phyloP scores from a whole-genome alignment of 306 rosid genomes.

The Abrus precatorius region DNA sequence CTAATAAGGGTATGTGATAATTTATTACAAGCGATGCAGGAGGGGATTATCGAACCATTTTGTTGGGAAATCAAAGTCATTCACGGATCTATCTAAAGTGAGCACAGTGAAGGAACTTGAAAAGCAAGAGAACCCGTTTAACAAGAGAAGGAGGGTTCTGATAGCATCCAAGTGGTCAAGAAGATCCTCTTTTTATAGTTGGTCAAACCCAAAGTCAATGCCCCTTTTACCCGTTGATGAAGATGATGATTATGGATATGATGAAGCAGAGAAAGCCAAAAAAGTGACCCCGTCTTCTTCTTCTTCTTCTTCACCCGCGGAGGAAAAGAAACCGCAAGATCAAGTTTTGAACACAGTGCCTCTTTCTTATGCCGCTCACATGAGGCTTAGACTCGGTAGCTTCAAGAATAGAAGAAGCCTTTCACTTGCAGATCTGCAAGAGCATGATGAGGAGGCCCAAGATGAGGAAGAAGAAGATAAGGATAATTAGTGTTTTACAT shows the following conservation, averaged over 20 bases:
- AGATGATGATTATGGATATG: constrained; percentile 39
- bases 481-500: background rate
- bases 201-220: constrained; percentile 82
- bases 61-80: constrained; percentile 84
- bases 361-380: constrained; percentile 40
- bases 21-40: constrained; percentile 52
- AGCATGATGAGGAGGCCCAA: constrained; percentile 52
- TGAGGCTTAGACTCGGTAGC: constrained; percentile 56
- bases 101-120: constrained; percentile 63
- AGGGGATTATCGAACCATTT: constrained; percentile 81
- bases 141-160: constrained; percentile 71
- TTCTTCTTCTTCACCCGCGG: constrained; percentile 39
- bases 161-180: constrained; percentile 70
- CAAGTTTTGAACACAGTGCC: constrained; percentile 34
- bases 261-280: constrained; percentile 14
- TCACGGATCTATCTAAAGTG: constrained; percentile 68
- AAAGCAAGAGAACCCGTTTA: constrained; percentile 80
- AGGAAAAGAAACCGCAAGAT: constrained; percentile 48
- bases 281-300: constrained; percentile 22
- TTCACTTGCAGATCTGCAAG: constrained; percentile 81
- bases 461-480: constrained; percentile 25
- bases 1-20: constrained; percentile 19
- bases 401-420: constrained; percentile 74
- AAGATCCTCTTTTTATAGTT: constrained; percentile 65
- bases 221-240: constrained; percentile 70